Evolutionary conservation across 164 flowering plant genomes (phyloP).

Genomic region (Aristolochia fimbriata): DNA sequence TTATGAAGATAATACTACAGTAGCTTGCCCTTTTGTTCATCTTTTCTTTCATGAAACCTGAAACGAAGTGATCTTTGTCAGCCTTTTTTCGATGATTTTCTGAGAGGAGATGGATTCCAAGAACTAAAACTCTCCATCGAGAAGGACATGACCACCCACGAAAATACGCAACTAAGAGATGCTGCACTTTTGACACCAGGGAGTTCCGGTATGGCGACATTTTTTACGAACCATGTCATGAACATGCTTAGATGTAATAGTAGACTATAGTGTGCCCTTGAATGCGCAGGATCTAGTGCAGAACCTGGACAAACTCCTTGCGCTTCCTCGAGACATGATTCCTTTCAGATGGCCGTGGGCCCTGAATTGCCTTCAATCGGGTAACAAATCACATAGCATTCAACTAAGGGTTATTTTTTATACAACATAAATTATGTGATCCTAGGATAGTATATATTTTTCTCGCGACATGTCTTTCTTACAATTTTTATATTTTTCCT

Average conservation of each 20-base stretch:
- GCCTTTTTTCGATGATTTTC: slow-evolving; percentile 48
- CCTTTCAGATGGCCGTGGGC: slow-evolving; percentile 26
- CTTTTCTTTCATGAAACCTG: no score
- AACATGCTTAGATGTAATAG: background rate
- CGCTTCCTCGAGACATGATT: slow-evolving; percentile 47
- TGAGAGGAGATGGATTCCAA: slow-evolving; percentile 32
- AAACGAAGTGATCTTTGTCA: slow-evolving; percentile 18
- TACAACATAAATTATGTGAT: no score
- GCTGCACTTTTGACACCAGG: slow-evolving; percentile 34
- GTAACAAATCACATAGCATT: slow-evolving; percentile 23
- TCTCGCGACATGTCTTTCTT: background rate
- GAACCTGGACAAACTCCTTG: slow-evolving; percentile 35
- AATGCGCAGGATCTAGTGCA: slow-evolving; percentile 31
- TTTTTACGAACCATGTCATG: background rate
- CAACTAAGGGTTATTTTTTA: background rate
- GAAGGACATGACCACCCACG: slow-evolving; percentile 21
- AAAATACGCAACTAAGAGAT: slow-evolving; percentile 10
- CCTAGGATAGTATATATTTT: no score
- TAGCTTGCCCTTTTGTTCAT: no score
- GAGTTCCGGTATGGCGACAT: slow-evolving; percentile 9
- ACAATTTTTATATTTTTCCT: background rate
- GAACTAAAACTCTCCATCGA: slow-evolving; percentile 34
- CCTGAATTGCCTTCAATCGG: slow-evolving; percentile 31
- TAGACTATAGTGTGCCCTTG: background rate
- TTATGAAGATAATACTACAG: slow-evolving; percentile 4